A percentile compares a stretch with the other conserved stretches of the same genome.
These are phyloP conservation scores for Punica granatum DNA, from an alignment of 345 rosid genomes.

Conservation along the genomic window DNA sequence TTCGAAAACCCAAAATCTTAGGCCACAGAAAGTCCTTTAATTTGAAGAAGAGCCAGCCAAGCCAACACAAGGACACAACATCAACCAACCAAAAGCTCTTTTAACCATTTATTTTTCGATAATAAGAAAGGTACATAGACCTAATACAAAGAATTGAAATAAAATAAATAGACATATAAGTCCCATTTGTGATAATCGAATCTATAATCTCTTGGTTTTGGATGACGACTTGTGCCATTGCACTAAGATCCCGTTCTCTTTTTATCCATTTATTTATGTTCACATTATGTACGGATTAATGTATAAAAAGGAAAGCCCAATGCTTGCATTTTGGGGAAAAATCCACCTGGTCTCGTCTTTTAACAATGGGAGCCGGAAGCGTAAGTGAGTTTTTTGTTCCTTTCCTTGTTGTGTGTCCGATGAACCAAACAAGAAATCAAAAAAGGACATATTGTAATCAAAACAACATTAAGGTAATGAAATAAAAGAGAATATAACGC, in stretches of 20 bases:
- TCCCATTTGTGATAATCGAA: no score
- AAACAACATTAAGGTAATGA: constrained; percentile 23
- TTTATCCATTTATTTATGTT: background rate
- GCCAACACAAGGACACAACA: no score
- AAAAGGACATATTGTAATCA: background rate
- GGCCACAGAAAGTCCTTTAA: constrained; percentile 12
- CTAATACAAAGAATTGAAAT: no score
- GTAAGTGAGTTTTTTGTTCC: constrained; percentile 25
- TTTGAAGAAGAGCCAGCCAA: constrained; percentile 15
- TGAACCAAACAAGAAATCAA: background rate
- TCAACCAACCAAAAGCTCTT: no score
- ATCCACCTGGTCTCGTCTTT: constrained; percentile 12
- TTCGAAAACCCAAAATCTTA: constrained; percentile 1
- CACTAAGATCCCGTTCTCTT: no score
- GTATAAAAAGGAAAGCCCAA: background rate
- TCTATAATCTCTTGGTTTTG: no score
- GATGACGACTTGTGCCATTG: no score
- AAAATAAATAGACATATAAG: no score
- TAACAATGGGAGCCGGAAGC: background rate
- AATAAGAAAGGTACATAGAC: no score
- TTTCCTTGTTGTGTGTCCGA: background rate
- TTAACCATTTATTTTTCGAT: no score
- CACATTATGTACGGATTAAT: background rate
- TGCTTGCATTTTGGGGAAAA: background rate
- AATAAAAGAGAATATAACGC: no score